phyloP scores from a whole-genome alignment of 441 rosid species.

The Theobroma grandiflorum region DNA sequence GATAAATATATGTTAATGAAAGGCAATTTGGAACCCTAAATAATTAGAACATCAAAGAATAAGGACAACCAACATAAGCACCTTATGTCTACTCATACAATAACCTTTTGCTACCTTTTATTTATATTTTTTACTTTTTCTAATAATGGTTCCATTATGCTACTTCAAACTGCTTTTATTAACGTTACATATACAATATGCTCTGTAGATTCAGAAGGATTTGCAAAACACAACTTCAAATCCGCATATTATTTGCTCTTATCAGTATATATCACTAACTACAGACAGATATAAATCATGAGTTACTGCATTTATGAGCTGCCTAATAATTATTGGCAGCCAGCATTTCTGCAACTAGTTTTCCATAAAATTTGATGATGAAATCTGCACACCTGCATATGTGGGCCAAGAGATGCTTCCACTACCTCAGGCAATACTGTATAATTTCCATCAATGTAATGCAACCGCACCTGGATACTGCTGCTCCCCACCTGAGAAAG shows the following conservation, averaged over 20 bases:
- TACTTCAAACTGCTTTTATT: neutral
- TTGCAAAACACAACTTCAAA: neutral
- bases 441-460: slow-evolving; percentile 96
- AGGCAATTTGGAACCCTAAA: neutral
- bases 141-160: neutral
- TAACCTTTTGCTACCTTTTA: neutral
- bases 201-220: neutral
- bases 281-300: neutral
- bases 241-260: slow-evolving; percentile 4
- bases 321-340: neutral
- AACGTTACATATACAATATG: neutral
- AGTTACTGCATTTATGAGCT: neutral
- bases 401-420: slow-evolving; percentile 99
- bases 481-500: slow-evolving; percentile 92
- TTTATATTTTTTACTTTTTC: neutral
- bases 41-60: neutral
- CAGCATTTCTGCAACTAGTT: neutral
- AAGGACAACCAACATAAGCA: neutral
- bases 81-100: neutral
- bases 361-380: slow-evolving; percentile 9
- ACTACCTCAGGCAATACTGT: slow-evolving; percentile 99
- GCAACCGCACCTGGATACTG: slow-evolving; percentile 96
- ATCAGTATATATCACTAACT: neutral
- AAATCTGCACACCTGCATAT: slow-evolving; percentile 83
- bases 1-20: neutral